Evolutionary conservation across 768 basidiomycete species (phyloP).

Genomic region (Russula abietina): DNA sequence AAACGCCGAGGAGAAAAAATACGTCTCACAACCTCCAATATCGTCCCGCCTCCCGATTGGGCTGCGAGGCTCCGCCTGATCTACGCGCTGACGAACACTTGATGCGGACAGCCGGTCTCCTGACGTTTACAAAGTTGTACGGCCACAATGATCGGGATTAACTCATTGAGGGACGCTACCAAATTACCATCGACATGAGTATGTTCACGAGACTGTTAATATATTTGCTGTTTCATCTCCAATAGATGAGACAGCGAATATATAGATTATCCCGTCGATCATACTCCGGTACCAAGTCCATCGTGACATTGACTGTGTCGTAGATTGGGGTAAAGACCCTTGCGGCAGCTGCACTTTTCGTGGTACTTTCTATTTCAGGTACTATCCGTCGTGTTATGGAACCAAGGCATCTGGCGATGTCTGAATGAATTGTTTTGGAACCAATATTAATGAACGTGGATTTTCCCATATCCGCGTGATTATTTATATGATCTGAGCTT

Average conservation of each 20-base stretch:
- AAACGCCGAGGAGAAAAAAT: conserved; percentile 90
- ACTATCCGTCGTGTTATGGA: conserved; percentile 89
- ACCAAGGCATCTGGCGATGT: conserved; percentile 85
- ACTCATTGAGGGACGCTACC: conserved; percentile 69
- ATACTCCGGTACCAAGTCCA: conserved; percentile 92
- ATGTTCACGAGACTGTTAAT: conserved; percentile 31
- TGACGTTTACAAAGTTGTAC: conserved; percentile 94
- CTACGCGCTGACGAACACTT: conserved; percentile 81
- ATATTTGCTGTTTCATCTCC: neutral
- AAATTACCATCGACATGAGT: conserved; percentile 78
- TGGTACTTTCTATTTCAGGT: conserved; percentile 79
- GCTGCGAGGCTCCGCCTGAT: conserved; percentile 63
- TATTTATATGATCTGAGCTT: too few species aligned
- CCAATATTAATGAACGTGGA: too few species aligned
- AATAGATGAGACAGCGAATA: too few species aligned
- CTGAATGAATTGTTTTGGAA: conserved; percentile 88
- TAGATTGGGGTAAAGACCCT: conserved; percentile 98
- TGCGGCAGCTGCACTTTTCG: conserved; percentile 85
- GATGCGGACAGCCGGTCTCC: conserved; percentile 98
- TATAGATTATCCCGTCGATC: conserved; percentile 87
- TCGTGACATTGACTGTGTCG: conserved; percentile 94
- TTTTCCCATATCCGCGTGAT: too few species aligned
- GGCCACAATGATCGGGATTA: conserved; percentile 79
- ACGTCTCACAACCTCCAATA: conserved; percentile 56
- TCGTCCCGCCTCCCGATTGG: conserved; percentile 96